Conservation (phyloP, 2,329 filamentous ascomycete genomes). For the Apiospora sp. region DNA sequence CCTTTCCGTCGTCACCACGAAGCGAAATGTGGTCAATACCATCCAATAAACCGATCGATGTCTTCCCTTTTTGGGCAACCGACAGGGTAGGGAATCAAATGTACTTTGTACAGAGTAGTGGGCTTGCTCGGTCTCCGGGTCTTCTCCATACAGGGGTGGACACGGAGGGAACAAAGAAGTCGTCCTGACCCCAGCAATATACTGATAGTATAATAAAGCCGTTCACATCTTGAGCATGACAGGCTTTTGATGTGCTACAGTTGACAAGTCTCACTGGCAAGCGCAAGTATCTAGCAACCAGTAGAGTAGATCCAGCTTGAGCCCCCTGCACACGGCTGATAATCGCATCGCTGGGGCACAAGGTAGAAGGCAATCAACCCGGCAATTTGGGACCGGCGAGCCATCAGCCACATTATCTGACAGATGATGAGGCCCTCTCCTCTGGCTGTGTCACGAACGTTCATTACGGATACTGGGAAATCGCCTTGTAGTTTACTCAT, state of each 20-base stretch:
- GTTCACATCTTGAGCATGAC: neutral
- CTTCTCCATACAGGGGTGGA: no score
- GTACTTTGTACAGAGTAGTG: neutral
- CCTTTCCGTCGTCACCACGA: slow-evolving; percentile 7
- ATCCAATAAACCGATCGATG: slow-evolving; percentile 6
- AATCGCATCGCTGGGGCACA: neutral
- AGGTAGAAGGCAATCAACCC: neutral
- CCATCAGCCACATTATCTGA: slow-evolving; percentile 16
- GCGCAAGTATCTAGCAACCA: neutral
- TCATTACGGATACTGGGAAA: neutral
- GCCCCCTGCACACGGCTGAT: neutral
- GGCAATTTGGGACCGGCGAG: slow-evolving; percentile 14
- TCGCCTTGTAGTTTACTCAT: neutral
- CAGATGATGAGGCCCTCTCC: neutral
- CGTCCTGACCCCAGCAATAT: neutral
- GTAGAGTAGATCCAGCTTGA: neutral
- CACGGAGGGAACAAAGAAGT: no score
- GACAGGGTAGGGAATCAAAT: neutral
- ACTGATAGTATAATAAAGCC: neutral
- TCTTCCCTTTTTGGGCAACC: slow-evolving; percentile 4
- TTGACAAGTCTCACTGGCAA: neutral
- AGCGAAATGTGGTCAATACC: neutral
- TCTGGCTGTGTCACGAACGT: slow-evolving; percentile 2
- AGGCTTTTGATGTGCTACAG: neutral
- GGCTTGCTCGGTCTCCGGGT: no score